Conservation (phyloP, 1,284 basidiomycete genomes). For the Sporisorium exsertum region DNA sequence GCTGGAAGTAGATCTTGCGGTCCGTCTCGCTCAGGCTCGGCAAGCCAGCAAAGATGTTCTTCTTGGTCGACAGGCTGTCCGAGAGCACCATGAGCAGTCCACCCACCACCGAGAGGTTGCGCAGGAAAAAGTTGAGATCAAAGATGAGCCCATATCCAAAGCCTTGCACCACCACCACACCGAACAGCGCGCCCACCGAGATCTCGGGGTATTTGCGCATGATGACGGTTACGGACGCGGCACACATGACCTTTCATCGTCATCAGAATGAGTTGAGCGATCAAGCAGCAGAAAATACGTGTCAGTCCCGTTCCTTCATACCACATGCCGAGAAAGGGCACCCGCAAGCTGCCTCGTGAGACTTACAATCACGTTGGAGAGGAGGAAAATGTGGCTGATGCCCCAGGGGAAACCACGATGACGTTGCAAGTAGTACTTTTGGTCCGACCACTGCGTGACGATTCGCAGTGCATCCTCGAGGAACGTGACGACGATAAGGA, state of each 20-base stretch:
- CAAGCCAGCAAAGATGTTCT: conserved; percentile 86
- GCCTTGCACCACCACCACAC: conserved; percentile 91
- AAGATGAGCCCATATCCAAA: conserved; percentile 95
- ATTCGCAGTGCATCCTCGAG: conserved; percentile 95
- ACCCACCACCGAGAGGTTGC: conserved; percentile 90
- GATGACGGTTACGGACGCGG: conserved; percentile 88
- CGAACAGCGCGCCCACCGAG: conserved; percentile 87
- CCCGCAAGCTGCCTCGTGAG: neutral
- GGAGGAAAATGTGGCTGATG: conserved; percentile 89
- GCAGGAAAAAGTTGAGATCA: conserved; percentile 99
- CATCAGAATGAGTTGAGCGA: neutral
- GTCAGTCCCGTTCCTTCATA: neutral
- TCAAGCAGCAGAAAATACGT: neutral
- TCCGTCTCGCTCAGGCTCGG: conserved; percentile 90
- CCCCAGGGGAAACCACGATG: conserved; percentile 96
- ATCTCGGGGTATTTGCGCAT: conserved; percentile 87
- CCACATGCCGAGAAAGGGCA: neutral
- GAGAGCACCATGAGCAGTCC: conserved; percentile 98
- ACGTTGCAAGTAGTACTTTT: conserved; percentile 76
- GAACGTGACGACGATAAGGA: conserved; percentile 98
- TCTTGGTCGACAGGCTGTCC: conserved; percentile 86
- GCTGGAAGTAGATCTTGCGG: conserved; percentile 90
- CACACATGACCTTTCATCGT: conserved; percentile 76
- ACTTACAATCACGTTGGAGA: conserved; percentile 90
- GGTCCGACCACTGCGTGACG: conserved; percentile 92